Evolutionary conservation across 768 basidiomycete species (phyloP).

Genomic region (Leucocoprinus sp.): DNA sequence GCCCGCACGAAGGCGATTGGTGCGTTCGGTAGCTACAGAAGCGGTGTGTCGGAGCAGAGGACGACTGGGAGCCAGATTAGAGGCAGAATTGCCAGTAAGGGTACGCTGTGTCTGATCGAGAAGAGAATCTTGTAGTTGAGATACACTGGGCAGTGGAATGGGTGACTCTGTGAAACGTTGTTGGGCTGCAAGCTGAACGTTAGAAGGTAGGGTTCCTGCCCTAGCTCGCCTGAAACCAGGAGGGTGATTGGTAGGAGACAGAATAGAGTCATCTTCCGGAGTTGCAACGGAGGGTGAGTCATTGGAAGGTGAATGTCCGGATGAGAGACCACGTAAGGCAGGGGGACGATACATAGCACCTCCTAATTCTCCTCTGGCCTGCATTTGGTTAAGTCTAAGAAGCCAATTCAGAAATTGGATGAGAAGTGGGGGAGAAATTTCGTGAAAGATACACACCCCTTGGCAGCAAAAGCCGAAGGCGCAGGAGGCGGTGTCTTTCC

Average conservation of each 20-base stretch:
- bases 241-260: constrained; percentile 72
- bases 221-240: constrained; percentile 88
- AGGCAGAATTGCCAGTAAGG: constrained; percentile 37
- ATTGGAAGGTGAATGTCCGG: constrained; percentile 67
- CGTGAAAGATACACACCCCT: constrained; percentile 47
- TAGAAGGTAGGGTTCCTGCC: constrained; percentile 96
- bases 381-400: constrained; percentile 78
- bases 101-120: constrained; percentile 43
- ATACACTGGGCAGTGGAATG: constrained; percentile 34
- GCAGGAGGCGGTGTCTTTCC: constrained; percentile 89
- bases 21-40: constrained; percentile 52
- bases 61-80: constrained; percentile 38
- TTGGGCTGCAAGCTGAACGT: constrained; percentile 82
- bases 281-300: constrained; percentile 55
- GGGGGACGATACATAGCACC: constrained; percentile 67
- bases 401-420: constrained; percentile 9
- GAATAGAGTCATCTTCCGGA: constrained; percentile 44
- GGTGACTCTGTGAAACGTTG: constrained; percentile 61
- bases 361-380: constrained; percentile 56
- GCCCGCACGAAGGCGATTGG: constrained; percentile 85
- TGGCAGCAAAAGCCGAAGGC: constrained; percentile 65
- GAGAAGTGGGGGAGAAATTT: constrained; percentile 15
- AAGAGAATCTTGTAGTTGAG: constrained; percentile 24
- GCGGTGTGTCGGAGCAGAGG: constrained; percentile 71
- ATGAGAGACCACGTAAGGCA: constrained; percentile 63